Base-by-base conservation (phyloP, 169 alveolate genomes). In the Perkinsus olseni region DNA sequence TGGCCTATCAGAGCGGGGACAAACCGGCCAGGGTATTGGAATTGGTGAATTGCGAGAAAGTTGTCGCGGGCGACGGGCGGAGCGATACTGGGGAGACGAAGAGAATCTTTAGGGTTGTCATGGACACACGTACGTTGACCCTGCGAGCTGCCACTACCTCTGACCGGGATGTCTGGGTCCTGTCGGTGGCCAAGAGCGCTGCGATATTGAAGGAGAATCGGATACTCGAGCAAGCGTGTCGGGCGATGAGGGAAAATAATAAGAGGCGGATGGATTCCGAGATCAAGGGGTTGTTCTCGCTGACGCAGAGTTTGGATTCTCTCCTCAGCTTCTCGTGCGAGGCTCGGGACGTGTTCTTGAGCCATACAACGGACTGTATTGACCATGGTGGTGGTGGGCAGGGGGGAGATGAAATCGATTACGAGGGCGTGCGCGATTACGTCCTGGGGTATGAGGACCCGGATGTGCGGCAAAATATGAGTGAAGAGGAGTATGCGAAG, bases 381-480 rank as follows among this genome's bases (percentile, higher is more conserved):
- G 82, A 62, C 31, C 1, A 24, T 24, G 34, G 31, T 62, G 8
- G 17, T 13, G 82, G 34, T 13, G 36, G 37, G 37, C 31, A 62
- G 82, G 31, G 62, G 62, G 62, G 17, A 17, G 62, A 62, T 40
- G 50, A 40, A 0, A 62, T 62, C 82, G 82, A 62, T 62, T 62
- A 62, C 82, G 37, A 62, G 82, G 82, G 82, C 82, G 82, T 62
- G 82, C 82, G 82, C 82, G 82, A 62, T 62, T 62, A 62, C 34
- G 82, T 62, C 13, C 1, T 62, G 82, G 82, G 82, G 31, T 62
- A 62, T 62, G 82, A 28, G 17, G 82, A 62, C 8, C 82, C 82
- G 28, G 82, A 28, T 28, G 28, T 62, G 31, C 28, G 82, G 82
- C 37, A 24, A 24, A 62, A 28, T 21, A 62, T 62, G 28, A 28